Evolutionary conservation across 768 basidiomycete genomes (phyloP).

Genomic region (Leccinum uliginosum): DNA sequence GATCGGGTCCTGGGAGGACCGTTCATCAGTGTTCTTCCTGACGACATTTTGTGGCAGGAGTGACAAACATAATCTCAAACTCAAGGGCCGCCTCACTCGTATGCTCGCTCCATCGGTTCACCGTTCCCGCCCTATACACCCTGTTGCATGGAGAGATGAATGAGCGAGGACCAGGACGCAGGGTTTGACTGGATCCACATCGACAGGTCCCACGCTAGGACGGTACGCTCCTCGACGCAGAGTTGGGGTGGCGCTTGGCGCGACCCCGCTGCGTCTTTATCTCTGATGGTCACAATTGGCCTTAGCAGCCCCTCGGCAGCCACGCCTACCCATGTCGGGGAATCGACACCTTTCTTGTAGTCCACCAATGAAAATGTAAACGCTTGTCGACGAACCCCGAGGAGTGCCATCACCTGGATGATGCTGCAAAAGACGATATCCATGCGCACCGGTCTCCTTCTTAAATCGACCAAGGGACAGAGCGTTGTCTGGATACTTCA

Average conservation of each 20-base stretch:
- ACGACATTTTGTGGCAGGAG: constrained; percentile 38
- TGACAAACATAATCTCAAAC: constrained; percentile 44
- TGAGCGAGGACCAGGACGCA: constrained; percentile 21
- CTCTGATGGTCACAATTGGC: constrained; percentile 58
- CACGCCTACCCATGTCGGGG: constrained; percentile 53
- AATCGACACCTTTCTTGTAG: constrained; percentile 49
- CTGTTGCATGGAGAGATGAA: constrained; percentile 48
- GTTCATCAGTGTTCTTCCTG: constrained; percentile 53
- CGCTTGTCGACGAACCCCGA: constrained; percentile 31
- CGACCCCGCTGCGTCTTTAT: constrained; percentile 47
- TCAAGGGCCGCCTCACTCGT: constrained; percentile 43
- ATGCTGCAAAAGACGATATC: constrained; percentile 44
- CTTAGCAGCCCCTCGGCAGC: constrained; percentile 42
- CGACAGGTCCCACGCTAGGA: constrained; percentile 57
- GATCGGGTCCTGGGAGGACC: constrained; percentile 60
- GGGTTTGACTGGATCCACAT: constrained; percentile 60
- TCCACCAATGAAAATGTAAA: constrained; percentile 48
- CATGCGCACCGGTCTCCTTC: constrained; percentile 50
- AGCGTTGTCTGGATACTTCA: constrained; percentile 41
- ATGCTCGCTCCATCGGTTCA: constrained; percentile 52
- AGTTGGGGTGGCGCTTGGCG: constrained; percentile 55
- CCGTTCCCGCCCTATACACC: constrained; percentile 45
- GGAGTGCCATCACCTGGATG: constrained; percentile 50
- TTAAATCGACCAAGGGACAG: constrained; percentile 2
- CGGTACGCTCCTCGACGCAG: constrained; percentile 56